phyloP scores from a whole-genome alignment of 2,329 filamentous ascomycete species.

The Neurospora sp. region DNA sequence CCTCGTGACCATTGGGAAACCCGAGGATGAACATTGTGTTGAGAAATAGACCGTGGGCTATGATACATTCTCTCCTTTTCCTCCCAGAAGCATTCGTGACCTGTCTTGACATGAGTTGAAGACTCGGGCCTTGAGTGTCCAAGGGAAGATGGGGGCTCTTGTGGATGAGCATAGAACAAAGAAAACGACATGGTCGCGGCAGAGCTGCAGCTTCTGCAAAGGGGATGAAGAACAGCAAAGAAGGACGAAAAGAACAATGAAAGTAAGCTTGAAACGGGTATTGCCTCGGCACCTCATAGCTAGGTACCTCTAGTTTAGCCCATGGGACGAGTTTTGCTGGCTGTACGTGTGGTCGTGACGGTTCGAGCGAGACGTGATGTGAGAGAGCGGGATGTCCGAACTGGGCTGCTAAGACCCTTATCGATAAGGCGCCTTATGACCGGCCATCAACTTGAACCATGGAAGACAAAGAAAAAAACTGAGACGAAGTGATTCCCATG shows the following conservation, averaged over 20 bases:
- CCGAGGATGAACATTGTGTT: neutral
- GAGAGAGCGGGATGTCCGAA: neutral
- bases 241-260: neutral
- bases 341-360: neutral
- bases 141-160: neutral
- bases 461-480: neutral
- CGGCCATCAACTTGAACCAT: neutral
- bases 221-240: neutral
- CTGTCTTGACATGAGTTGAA: neutral
- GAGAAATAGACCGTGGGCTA: neutral
- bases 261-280: neutral
- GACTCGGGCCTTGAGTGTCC: neutral
- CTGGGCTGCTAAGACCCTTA: neutral
- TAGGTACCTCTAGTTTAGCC: neutral
- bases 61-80: neutral
- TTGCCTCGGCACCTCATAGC: neutral
- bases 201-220: neutral
- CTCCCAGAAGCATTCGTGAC: neutral
- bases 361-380: neutral
- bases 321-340: neutral
- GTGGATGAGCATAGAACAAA: neutral
- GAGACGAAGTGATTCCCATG: neutral
- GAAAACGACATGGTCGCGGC: neutral
- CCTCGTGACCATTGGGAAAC: neutral
- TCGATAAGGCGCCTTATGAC: neutral